Evolutionary conservation across 257 asterid species (phyloP).

Genomic region (Plantago elongata): DNA sequence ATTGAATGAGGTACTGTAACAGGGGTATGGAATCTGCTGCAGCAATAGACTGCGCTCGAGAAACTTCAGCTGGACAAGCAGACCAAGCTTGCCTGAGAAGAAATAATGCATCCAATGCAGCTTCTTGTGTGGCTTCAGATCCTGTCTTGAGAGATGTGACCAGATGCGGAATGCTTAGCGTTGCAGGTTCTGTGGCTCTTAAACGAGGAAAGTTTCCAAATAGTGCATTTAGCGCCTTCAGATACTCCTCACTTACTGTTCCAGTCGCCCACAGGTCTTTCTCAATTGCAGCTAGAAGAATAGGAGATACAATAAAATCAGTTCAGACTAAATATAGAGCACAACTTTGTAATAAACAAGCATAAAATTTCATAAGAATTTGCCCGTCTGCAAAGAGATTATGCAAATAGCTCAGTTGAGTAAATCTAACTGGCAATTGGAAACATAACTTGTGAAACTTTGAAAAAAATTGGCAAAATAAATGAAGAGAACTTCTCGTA

Average conservation of each 20-base stretch:
- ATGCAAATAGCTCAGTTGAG: background rate
- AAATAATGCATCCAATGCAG: constrained; percentile 90
- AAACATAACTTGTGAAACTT: too few species aligned
- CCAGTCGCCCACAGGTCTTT: constrained; percentile 95
- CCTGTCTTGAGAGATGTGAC: constrained; percentile 94
- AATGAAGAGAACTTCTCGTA: background rate
- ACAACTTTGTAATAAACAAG: background rate
- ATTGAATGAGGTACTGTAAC: constrained; percentile 86
- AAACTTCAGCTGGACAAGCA: constrained; percentile 95
- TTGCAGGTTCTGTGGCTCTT: constrained; percentile 96
- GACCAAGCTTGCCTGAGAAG: constrained; percentile 98
- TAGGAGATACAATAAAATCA: constrained; percentile 3
- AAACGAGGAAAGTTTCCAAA: constrained; percentile 93
- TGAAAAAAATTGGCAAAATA: background rate
- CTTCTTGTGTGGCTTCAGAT: constrained; percentile 95
- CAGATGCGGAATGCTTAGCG: constrained; percentile 90
- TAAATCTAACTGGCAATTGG: background rate
- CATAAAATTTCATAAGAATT: background rate
- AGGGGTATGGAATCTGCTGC: constrained; percentile 95
- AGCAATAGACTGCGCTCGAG: constrained; percentile 94
- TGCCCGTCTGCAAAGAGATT: too few species aligned
- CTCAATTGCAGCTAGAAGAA: constrained; percentile 76
- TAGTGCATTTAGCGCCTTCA: constrained; percentile 86
- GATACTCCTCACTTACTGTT: constrained; percentile 81
- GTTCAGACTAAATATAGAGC: background rate